Percentiles rank a stretch among this genome's conserved stretches.
These are phyloP conservation scores for Xylariomycetidae sp. DNA, from an alignment of 2,329 filamentous ascomycete genomes.

Conservation along the genomic window DNA sequence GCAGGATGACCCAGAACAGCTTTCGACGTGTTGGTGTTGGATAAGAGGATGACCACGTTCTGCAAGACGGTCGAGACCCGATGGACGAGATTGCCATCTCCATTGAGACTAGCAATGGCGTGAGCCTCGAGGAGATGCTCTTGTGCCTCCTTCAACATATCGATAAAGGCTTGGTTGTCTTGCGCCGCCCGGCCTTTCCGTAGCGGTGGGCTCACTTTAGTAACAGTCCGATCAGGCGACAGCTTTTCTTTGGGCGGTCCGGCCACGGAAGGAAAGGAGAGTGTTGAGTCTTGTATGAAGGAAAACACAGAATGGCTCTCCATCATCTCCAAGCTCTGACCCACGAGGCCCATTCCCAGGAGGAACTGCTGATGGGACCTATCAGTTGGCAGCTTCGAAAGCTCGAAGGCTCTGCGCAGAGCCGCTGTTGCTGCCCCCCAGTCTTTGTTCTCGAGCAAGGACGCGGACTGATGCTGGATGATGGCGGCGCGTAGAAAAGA, in stretches of 20 bases:
- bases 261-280: conserved; percentile 72
- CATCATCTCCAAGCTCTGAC: conserved; percentile 66
- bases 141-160: conserved; percentile 58
- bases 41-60: conserved; percentile 59
- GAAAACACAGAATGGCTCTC: conserved; percentile 78
- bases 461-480: conserved; percentile 37
- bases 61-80: conserved; percentile 58
- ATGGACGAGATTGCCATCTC: conserved; percentile 56
- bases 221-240: conserved; percentile 28
- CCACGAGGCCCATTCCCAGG: conserved; percentile 61
- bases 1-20: conserved; percentile 43
- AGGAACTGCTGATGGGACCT: conserved; percentile 49
- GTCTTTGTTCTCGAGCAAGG: conserved; percentile 43
- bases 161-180: conserved; percentile 43
- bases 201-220: conserved; percentile 19
- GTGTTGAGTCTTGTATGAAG: conserved; percentile 84
- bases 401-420: conserved; percentile 43
- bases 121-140: conserved; percentile 61
- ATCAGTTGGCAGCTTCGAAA: conserved; percentile 35
- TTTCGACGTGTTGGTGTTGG: conserved; percentile 49
- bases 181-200: conserved; percentile 24
- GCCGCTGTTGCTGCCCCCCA: conserved; percentile 53
- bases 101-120: conserved; percentile 44
- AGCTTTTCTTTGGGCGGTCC: conserved; percentile 32
- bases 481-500: conserved; percentile 33